Conservation (phyloP, 2,329 filamentous ascomycete species). For the Incumbomyces lentus region DNA sequence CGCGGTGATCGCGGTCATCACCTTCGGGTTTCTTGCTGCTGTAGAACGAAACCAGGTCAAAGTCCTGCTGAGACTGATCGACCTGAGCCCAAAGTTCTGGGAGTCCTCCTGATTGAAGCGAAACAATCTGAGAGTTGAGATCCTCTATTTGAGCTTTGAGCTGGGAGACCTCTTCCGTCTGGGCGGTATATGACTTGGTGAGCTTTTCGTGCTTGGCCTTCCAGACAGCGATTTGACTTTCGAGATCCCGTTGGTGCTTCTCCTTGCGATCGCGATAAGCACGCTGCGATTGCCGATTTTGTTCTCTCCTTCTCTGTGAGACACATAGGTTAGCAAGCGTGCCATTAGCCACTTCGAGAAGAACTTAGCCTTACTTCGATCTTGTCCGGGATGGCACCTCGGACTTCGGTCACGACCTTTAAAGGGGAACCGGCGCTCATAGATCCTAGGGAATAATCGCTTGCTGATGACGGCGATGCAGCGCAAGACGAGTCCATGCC, state of each 20-base stretch:
- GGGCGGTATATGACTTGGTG: conserved; percentile 14
- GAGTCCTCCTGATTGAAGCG: conserved; percentile 13
- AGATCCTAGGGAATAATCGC: conserved; percentile 10
- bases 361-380: conserved; percentile 14
- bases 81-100: conserved; percentile 12
- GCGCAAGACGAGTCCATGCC: conserved; percentile 14
- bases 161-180: conserved; percentile 14
- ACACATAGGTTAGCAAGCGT: conserved; percentile 4
- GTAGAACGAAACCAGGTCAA: conserved; percentile 15
- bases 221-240: conserved; percentile 39
- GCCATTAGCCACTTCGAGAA: too few species aligned
- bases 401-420: conserved; percentile 12
- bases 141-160: conserved; percentile 18
- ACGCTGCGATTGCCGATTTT: conserved; percentile 49
- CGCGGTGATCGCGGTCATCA: background rate
- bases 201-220: conserved; percentile 17
- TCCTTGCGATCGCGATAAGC: conserved; percentile 96
- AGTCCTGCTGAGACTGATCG: conserved; percentile 16
- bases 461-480: conserved; percentile 8
- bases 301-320: conserved; percentile 16
- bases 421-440: conserved; percentile 4
- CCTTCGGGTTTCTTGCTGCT: background rate
- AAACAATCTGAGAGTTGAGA: conserved; percentile 14
- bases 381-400: conserved; percentile 18
- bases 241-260: conserved; percentile 82